A percentile compares a stretch with the other conserved stretches of the same genome.
Evolutionary conservation across 257 asterid species (phyloP).

Genomic region (Jaltomata sinuosa): DNA sequence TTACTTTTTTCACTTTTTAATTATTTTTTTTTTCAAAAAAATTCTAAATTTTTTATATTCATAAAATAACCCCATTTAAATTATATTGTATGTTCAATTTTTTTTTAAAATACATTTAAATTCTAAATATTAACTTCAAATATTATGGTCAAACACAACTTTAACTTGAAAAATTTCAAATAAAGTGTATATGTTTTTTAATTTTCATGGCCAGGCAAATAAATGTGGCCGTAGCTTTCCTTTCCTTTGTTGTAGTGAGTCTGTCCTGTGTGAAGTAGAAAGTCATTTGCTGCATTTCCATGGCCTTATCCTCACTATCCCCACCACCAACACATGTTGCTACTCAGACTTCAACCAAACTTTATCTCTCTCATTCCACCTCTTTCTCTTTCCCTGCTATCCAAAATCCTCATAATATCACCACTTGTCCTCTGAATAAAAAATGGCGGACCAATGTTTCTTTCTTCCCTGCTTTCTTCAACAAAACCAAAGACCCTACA

Average conservation of each 20-base stretch:
- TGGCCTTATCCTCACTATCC: constrained; percentile 61
- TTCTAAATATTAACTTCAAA: too few relatives aligned
- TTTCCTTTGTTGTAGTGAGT: too few relatives aligned
- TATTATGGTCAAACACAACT: too few relatives aligned
- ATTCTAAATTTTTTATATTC: too few relatives aligned
- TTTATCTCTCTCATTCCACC: not conserved
- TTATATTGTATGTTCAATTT: too few relatives aligned
- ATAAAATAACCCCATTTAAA: too few relatives aligned
- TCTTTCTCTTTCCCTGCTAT: constrained; percentile 4
- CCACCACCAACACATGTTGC: constrained; percentile 18
- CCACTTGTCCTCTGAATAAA: not conserved
- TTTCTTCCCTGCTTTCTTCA: constrained; percentile 55
- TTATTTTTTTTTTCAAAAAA: too few relatives aligned
- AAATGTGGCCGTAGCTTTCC: not conserved
- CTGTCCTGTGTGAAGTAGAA: not conserved
- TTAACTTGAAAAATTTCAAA: too few relatives aligned
- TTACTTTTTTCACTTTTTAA: too few relatives aligned
- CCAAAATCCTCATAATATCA: not conserved
- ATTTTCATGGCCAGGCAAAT: too few relatives aligned
- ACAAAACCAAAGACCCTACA: constrained; percentile 37
- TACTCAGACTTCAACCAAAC: constrained; percentile 15
- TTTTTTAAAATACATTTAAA: too few relatives aligned
- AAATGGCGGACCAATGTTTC: constrained; percentile 67
- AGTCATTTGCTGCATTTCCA: not conserved
- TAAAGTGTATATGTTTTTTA: too few relatives aligned